Evolutionary conservation across 2,329 filamentous ascomycete genomes (phyloP).

Genomic region (Ascochyta pisi): DNA sequence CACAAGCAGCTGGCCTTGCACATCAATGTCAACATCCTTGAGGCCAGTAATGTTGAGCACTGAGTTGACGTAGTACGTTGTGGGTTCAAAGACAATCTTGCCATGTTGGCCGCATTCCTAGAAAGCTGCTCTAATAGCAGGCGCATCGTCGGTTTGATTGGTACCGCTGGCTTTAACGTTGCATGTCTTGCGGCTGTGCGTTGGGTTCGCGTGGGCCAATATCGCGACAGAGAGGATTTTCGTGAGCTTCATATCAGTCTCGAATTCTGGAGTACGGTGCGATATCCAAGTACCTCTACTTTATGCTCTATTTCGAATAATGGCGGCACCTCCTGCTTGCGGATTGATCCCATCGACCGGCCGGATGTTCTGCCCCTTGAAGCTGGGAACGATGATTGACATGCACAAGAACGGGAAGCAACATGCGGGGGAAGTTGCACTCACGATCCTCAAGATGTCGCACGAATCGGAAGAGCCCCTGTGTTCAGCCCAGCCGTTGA

Average conservation of each 20-base stretch:
- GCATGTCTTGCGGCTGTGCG: constrained; percentile 21
- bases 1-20: constrained; percentile 33
- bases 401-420: background rate
- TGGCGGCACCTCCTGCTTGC: background rate
- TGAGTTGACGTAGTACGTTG: constrained; percentile 34
- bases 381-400: background rate
- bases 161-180: constrained; percentile 25
- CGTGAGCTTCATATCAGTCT: constrained; percentile 1
- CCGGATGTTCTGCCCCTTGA: constrained; percentile 3
- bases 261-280: background rate
- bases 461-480: constrained; percentile 2
- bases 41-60: constrained; percentile 33
- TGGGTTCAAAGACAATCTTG: constrained; percentile 29
- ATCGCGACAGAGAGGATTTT: background rate
- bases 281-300: background rate
- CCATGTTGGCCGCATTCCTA: constrained; percentile 28
- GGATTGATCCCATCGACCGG: background rate
- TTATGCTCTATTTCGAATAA: background rate
- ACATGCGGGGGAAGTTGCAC: background rate
- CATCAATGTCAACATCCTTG: constrained; percentile 35
- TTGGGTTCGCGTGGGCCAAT: constrained; percentile 2
- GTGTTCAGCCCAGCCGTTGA: background rate
- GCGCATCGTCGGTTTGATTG: constrained; percentile 32
- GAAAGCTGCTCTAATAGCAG: constrained; percentile 38
- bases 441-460: background rate